These are phyloP conservation scores for Salix caprea DNA, from an alignment of 345 rosid genomes.

Conservation along the genomic window DNA sequence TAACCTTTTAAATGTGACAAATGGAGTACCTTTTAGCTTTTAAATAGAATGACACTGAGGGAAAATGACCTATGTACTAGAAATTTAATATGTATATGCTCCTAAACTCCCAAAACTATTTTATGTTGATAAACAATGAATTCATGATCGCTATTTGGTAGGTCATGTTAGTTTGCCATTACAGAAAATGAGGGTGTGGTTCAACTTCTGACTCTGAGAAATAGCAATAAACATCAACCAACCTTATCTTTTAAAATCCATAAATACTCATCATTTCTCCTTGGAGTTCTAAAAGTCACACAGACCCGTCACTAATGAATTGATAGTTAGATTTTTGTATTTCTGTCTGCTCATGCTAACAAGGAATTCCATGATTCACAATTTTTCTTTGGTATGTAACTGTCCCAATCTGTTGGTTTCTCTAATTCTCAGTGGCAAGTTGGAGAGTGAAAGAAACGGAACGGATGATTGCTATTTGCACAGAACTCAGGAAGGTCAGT, in stretches of 20 bases:
- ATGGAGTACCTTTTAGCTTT: not conserved
- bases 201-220: not conserved
- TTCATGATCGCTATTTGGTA: not conserved
- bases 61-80: not conserved
- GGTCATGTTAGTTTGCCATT: not conserved
- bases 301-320: not conserved
- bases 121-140: not conserved
- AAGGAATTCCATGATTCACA: not conserved
- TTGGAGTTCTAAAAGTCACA: not conserved
- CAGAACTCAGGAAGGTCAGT: slow-evolving; percentile 81
- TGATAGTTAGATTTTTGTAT: not conserved
- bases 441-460: slow-evolving; percentile 99
- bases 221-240: not conserved
- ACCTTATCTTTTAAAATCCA: not conserved
- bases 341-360: not conserved
- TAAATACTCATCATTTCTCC: not conserved
- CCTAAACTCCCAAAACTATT: not conserved
- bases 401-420: not conserved
- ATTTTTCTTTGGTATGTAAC: not conserved
- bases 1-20: not conserved
- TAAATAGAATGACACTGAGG: not conserved
- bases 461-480: slow-evolving; percentile 94
- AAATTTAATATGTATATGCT: not conserved
- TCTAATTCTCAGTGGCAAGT: slow-evolving; percentile 67
- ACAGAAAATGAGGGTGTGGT: not conserved